phyloP scores from a whole-genome alignment of 148 eudicot genomes.

The Cornus kousa region DNA sequence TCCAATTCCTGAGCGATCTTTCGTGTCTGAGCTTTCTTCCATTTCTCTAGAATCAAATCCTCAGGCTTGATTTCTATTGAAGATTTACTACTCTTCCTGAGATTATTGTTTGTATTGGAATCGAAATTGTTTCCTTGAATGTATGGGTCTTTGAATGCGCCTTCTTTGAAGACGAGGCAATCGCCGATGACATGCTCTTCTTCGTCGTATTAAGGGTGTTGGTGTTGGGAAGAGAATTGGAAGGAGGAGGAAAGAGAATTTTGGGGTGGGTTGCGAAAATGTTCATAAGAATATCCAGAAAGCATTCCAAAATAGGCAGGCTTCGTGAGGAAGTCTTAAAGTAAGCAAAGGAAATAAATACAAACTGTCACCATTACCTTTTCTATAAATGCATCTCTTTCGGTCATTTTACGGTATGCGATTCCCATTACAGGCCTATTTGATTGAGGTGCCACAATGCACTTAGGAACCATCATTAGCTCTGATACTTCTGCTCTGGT shows the following conservation, averaged over 20 bases:
- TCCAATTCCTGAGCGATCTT: slow-evolving; percentile 61
- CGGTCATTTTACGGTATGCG: neutral
- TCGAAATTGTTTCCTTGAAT: slow-evolving; percentile 17
- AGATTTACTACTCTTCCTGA: slow-evolving; percentile 1
- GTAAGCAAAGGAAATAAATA: neutral
- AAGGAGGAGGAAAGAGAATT: neutral
- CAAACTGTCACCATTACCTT: neutral
- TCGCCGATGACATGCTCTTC: slow-evolving; percentile 72
- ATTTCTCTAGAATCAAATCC: slow-evolving; percentile 67
- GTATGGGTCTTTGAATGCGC: slow-evolving; percentile 69
- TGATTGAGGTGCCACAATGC: neutral
- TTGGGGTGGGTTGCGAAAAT: slow-evolving; percentile 19
- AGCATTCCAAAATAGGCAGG: neutral
- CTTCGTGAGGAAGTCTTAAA: neutral
- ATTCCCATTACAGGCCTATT: neutral
- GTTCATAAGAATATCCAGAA: slow-evolving; percentile 54
- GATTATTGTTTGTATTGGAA: neutral
- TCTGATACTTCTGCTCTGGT: neutral
- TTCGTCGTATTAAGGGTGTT: slow-evolving; percentile 7
- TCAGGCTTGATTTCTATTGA: slow-evolving; percentile 32
- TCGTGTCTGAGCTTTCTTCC: slow-evolving; percentile 63
- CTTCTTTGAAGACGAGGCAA: slow-evolving; percentile 82
- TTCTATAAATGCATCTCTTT: neutral
- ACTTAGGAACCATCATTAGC: neutral
- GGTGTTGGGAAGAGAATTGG: slow-evolving; percentile 4